A percentile compares a stretch with the other conserved stretches of the same genome.
Evolutionary conservation across 2,329 filamentous ascomycete genomes (phyloP).

Genomic region (Gnomoniopsis sp.): DNA sequence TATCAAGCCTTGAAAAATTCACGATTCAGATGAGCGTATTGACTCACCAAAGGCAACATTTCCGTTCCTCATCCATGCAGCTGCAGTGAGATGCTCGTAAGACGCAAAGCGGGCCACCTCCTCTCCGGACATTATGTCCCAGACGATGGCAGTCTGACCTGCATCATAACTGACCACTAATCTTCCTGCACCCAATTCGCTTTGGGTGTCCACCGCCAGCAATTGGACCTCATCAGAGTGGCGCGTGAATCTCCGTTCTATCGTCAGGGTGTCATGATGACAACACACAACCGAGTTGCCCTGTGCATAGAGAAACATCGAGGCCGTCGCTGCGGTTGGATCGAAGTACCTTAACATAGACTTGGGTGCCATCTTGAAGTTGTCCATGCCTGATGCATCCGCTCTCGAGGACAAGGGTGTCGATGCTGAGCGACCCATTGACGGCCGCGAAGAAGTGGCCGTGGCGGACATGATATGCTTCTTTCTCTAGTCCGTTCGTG

Average conservation of each 20-base stretch:
- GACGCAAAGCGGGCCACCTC: slow-evolving; percentile 90
- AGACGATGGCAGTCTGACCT: slow-evolving; percentile 89
- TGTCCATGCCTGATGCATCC: slow-evolving; percentile 42
- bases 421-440: slow-evolving; percentile 57
- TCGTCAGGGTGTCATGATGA: slow-evolving; percentile 86
- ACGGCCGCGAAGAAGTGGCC: slow-evolving; percentile 51
- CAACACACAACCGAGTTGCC: slow-evolving; percentile 79
- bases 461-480: slow-evolving; percentile 45
- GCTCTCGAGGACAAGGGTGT: slow-evolving; percentile 47
- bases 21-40: neutral
- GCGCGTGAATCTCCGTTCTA: slow-evolving; percentile 80
- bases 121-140: slow-evolving; percentile 90
- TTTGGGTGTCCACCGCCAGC: slow-evolving; percentile 86
- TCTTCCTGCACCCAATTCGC: slow-evolving; percentile 78
- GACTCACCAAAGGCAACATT: slow-evolving; percentile 90
- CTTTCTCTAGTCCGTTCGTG: slow-evolving; percentile 4
- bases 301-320: slow-evolving; percentile 86
- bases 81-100: slow-evolving; percentile 80
- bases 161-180: slow-evolving; percentile 91
- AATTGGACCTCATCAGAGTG: slow-evolving; percentile 82
- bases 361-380: slow-evolving; percentile 51
- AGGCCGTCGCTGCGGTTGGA: slow-evolving; percentile 85
- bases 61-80: slow-evolving; percentile 94
- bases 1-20: slow-evolving; percentile 3
- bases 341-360: slow-evolving; percentile 63